These are phyloP conservation scores for Oryza australiensis DNA, from an alignment of 176 grass and related monocot genomes.

Conservation along the genomic window DNA sequence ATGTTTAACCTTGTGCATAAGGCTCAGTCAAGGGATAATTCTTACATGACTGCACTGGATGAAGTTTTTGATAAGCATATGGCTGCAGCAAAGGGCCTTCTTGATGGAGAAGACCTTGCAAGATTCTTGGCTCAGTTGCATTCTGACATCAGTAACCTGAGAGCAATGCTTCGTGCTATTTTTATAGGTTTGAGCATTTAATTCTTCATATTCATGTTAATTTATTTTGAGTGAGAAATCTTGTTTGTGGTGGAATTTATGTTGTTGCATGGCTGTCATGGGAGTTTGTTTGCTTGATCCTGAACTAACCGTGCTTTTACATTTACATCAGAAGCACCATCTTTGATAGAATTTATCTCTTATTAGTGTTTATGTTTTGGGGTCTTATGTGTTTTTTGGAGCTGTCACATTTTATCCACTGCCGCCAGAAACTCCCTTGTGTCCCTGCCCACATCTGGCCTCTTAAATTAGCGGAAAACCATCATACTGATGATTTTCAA, in stretches of 20 bases:
- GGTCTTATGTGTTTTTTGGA: slow-evolving; percentile 19
- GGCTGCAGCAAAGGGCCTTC: slow-evolving; percentile 76
- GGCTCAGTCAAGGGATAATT: slow-evolving; percentile 89
- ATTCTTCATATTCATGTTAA: slow-evolving; percentile 16
- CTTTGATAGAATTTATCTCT: background rate
- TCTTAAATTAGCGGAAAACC: background rate
- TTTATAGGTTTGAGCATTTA: slow-evolving; percentile 70
- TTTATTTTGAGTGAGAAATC: slow-evolving; percentile 15
- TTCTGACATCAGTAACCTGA: slow-evolving; percentile 77
- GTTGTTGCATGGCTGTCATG: slow-evolving; percentile 12
- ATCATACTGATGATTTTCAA: background rate
- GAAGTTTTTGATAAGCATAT: slow-evolving; percentile 91
- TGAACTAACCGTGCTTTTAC: slow-evolving; percentile 32
- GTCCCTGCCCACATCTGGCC: background rate
- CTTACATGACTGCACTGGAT: slow-evolving; percentile 63
- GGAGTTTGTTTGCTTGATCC: slow-evolving; percentile 16
- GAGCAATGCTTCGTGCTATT: slow-evolving; percentile 94
- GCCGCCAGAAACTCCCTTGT: background rate
- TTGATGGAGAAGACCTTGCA: slow-evolving; percentile 88
- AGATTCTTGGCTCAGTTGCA: slow-evolving; percentile 84
- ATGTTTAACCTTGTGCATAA: slow-evolving; percentile 93
- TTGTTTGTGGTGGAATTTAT: background rate
- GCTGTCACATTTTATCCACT: slow-evolving; percentile 14
- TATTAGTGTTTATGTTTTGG: background rate
- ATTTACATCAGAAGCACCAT: slow-evolving; percentile 3